These are phyloP conservation scores for Ceratobasidium sp. DNA, from an alignment of 1,284 basidiomycete species.

Conservation along the genomic window DNA sequence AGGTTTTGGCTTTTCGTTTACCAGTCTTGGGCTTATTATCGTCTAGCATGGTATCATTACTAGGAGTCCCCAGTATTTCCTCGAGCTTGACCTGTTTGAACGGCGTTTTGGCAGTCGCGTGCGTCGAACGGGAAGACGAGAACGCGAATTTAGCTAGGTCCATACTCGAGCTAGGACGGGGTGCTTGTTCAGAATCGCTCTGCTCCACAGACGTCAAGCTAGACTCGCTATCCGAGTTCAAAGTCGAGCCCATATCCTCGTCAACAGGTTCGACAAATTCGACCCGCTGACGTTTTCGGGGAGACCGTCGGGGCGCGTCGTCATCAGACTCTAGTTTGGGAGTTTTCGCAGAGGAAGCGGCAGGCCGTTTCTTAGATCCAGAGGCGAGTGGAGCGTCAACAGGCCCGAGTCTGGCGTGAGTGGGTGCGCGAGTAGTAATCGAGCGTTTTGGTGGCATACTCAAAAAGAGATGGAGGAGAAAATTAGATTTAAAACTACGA, in stretches of 20 bases:
- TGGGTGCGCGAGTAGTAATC: neutral
- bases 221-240: neutral
- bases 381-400: neutral
- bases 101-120: slow-evolving; percentile 10
- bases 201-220: slow-evolving; percentile 4
- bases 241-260: neutral
- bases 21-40: neutral
- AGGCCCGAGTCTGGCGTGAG: slow-evolving; percentile 11
- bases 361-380: neutral
- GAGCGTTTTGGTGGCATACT: slow-evolving; percentile 35
- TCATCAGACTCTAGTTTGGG: neutral
- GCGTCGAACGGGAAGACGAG: slow-evolving; percentile 21
- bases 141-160: slow-evolving; percentile 13
- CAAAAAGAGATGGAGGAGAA: neutral
- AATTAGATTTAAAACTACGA: neutral
- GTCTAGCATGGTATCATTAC: neutral
- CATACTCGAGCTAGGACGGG: neutral
- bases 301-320: slow-evolving; percentile 27
- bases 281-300: slow-evolving; percentile 22
- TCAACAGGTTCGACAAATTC: neutral
- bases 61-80: neutral
- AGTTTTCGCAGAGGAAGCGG: neutral
- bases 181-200: neutral
- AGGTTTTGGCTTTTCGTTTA: neutral
- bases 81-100: slow-evolving; percentile 31